Evolutionary conservation across 1,139 yeast species (phyloP).

Genomic region (Saccharomycopsis hybrid): DNA sequence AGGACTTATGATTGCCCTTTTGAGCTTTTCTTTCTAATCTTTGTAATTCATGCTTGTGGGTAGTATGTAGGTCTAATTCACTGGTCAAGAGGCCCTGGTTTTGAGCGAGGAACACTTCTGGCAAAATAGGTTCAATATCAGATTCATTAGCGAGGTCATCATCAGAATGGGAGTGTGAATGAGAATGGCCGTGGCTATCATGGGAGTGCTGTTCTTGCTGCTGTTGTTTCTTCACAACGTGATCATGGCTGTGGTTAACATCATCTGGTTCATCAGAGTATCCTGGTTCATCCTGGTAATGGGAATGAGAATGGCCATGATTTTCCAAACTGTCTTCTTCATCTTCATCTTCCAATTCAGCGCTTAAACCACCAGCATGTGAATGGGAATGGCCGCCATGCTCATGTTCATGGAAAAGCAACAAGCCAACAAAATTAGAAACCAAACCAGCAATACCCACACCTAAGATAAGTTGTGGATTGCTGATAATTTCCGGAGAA

Average conservation of each 20-base stretch:
- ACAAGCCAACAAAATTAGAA: conserved; percentile 77
- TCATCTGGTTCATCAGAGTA: conserved; percentile 1
- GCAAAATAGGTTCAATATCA: conserved; percentile 29
- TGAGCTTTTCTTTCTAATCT: background rate
- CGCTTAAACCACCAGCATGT: conserved; percentile 34
- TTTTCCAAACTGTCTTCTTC: conserved; percentile 23
- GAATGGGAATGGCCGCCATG: conserved; percentile 52
- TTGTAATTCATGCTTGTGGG: conserved; percentile 5
- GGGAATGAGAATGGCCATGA: conserved; percentile 25
- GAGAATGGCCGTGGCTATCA: conserved; percentile 35
- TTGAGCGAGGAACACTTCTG: conserved; percentile 22
- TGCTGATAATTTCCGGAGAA: conserved; percentile 69
- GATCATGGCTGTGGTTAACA: background rate
- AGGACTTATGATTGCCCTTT: conserved; percentile 42
- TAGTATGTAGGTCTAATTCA: conserved; percentile 1
- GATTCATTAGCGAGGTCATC: conserved; percentile 12
- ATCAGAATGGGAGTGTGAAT: conserved; percentile 23
- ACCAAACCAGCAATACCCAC: conserved; percentile 81
- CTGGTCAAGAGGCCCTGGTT: conserved; percentile 4
- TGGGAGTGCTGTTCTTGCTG: conserved; percentile 10
- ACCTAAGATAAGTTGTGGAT: conserved; percentile 69
- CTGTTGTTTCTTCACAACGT: background rate
- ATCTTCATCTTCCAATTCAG: conserved; percentile 24
- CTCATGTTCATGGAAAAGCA: conserved; percentile 89
- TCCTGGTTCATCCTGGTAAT: conserved; percentile 22